Conservation (phyloP, 2,329 filamentous ascomycete species). For the Diaporthe sp. region DNA sequence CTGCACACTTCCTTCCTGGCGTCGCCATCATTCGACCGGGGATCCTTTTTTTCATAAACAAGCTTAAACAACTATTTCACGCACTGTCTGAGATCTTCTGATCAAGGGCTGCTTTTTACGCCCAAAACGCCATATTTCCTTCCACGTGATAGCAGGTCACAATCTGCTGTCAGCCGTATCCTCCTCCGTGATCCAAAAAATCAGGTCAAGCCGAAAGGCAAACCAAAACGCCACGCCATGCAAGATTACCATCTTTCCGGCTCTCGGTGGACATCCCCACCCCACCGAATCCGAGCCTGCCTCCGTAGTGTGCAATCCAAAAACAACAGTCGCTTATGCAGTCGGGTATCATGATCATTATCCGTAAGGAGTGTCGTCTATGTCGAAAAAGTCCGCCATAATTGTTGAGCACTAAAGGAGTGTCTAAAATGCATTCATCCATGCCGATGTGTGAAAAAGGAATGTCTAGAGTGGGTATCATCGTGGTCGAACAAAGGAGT, state of each 20-base stretch:
- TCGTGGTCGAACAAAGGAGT: slow-evolving; percentile 50
- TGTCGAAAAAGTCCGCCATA: slow-evolving; percentile 54
- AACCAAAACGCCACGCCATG: slow-evolving; percentile 42
- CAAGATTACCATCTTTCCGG: slow-evolving; percentile 30
- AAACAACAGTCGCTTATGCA: slow-evolving; percentile 66
- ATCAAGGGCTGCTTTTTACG: slow-evolving; percentile 22
- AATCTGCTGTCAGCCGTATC: slow-evolving; percentile 17
- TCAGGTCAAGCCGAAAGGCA: slow-evolving; percentile 6
- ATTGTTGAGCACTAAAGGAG: slow-evolving; percentile 50
- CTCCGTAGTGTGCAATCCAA: slow-evolving; percentile 32
- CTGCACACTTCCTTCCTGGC: slow-evolving; percentile 6
- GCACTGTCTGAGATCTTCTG: slow-evolving; percentile 28
- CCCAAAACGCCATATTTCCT: slow-evolving; percentile 35
- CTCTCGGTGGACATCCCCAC: slow-evolving; percentile 3
- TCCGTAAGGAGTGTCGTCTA: slow-evolving; percentile 63
- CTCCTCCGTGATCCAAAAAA: background rate
- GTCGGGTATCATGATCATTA: slow-evolving; percentile 61
- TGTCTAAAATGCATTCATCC: slow-evolving; percentile 52
- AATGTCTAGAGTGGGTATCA: slow-evolving; percentile 63
- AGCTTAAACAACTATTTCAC: slow-evolving; percentile 23
- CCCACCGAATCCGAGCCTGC: slow-evolving; percentile 30
- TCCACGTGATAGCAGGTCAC: slow-evolving; percentile 13
- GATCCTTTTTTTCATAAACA: slow-evolving; percentile 35
- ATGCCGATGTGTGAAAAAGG: slow-evolving; percentile 52
- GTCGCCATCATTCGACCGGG: slow-evolving; percentile 4